Base-by-base conservation (phyloP, 1,139 yeast species). In the Diutina scorzettiae region DNA sequence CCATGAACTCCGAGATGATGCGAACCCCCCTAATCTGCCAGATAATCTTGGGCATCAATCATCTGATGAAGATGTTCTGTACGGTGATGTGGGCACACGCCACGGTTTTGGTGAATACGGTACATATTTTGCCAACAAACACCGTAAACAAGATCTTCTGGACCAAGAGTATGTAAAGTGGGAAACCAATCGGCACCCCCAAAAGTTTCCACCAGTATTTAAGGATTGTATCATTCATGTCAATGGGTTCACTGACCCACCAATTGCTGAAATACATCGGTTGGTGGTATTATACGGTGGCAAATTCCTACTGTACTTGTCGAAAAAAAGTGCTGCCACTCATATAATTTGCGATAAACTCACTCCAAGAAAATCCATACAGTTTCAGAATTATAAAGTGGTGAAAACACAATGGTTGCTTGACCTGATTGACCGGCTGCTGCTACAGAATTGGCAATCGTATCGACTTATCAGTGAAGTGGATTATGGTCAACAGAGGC, bases 201-300 rank as follows among this genome's bases (percentile, higher is more conserved):
- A 20, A 17, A 39, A 42, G 5, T 47, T 42, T 25, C 49, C 43
- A 0, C 66, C 64, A 1, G 62, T 87, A 0, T 87, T 91, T 54
- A 52, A 60, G 42, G 77, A 71, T 2, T 83, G 91, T 55, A 60
- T 66, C 1, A 69, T 89, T 4, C 78, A 81, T 55, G 86, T 91
- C 19, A 89, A 87, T 53, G 98, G 98, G 0, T 78, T 81, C 53
- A 91, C 97, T 0, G 62, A 61, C 3, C 96, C 97, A 0, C 77
- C 91, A 5, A 70, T 86, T 14, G 65, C 73, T 41, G 83, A 78
- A 48, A 64, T 91, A 24, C 91, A 84, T 53, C 70, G 79, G 44
- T 53, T 84, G 49, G 78, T 91, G 4, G 75, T 84, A 3, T 52
- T 76, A 7, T 73, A 87, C 56, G 97, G 97, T 0, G 98, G 98